phyloP scores from a whole-genome alignment of 345 rosid species.

The Hibiscus syriacus region DNA sequence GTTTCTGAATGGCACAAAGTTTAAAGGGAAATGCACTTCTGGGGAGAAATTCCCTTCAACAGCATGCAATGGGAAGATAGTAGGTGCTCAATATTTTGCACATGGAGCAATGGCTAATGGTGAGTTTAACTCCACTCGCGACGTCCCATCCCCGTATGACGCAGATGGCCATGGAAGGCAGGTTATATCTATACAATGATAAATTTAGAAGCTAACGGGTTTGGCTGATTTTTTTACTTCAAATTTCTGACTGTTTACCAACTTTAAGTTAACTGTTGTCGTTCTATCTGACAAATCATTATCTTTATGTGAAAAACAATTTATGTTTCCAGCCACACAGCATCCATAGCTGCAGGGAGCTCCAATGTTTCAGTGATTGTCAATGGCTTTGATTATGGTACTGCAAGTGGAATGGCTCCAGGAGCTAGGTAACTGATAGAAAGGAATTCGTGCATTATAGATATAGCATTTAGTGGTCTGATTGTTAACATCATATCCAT shows the following conservation, averaged over 20 bases:
- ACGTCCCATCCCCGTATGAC: conserved; percentile 38
- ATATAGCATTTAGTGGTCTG: not conserved
- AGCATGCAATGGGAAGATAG: conserved; percentile 37
- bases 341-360: conserved; percentile 44
- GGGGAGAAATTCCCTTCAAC: conserved; percentile 29
- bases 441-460: not conserved
- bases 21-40: conserved; percentile 32
- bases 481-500: not conserved
- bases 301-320: not conserved
- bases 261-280: not conserved
- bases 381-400: conserved; percentile 37
- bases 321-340: conserved; percentile 31
- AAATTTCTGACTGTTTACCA: not conserved
- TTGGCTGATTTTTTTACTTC: not conserved
- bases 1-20: conserved; percentile 13
- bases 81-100: conserved; percentile 45
- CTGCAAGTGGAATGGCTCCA: conserved; percentile 50
- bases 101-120: conserved; percentile 38
- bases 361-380: conserved; percentile 27
- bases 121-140: conserved; percentile 35
- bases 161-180: conserved; percentile 57
- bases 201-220: not conserved
- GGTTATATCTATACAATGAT: conserved; percentile 8
- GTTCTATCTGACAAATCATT: not conserved
- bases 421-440: conserved; percentile 34